Base-by-base conservation (phyloP, 2,329 filamentous ascomycete genomes). In the Dactylellina parvicollis region DNA sequence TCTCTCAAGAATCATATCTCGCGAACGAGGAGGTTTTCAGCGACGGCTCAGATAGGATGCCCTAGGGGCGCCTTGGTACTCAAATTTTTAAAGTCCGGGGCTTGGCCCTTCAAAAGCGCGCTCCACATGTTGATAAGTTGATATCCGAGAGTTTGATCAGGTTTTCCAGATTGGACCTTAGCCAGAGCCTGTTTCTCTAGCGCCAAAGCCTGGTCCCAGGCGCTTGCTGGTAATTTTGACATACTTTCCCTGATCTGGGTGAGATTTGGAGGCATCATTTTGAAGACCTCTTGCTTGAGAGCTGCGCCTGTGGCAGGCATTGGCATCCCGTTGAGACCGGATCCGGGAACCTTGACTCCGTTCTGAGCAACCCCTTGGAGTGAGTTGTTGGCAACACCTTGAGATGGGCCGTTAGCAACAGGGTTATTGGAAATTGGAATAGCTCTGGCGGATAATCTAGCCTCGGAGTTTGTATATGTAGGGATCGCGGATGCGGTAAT, bases 101-200 rank as follows among this genome's bases (percentile, higher is more conserved):
- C 16, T 32, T 32, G 9, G 12, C 46, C 46, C n/a, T 50, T 50
- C 22, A 50, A 7, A 4, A 50, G 4, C n/a, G 16, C 28, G 7
- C 22, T 30, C 46, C 46, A 50, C 46, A 50, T 50, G 30, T 50
- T 50, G 24, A 50, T 50, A n/a, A 50, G 46, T 32, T 50, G 22
- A 30, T 50, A n/a, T n/a, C 46, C 46, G 14, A 50, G 24, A 50
- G 16, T 32, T 24, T 50, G 28, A 50, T 50, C 46, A 5, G 46
- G 22, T 16, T 28, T 9, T 28, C 46, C 46, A 32, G 46, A 28
- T 20, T 50, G 22, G 3, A 24, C 24, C 46, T 50, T 50, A 8
- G 46, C 24, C 7, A 30, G 16, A 28, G 46, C 46, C 12, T 50
- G 3, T 16, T 50, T 50, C 24, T 50, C 46, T 14, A 50, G 14